Conservation (phyloP, 1,284 basidiomycete genomes). For the Rhodotorula sp. region DNA sequence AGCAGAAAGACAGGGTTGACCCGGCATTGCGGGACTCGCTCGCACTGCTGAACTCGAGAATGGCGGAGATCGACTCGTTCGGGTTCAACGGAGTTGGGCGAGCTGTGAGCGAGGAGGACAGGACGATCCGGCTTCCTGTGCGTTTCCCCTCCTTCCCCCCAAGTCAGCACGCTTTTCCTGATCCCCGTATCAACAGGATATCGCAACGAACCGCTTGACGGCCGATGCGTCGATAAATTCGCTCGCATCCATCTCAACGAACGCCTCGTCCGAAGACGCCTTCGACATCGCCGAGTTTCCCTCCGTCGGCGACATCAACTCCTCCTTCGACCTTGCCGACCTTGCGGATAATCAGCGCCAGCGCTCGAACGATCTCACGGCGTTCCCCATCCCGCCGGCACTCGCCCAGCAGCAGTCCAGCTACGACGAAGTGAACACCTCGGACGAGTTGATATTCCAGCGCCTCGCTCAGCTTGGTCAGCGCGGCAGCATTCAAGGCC, state of each 20-base stretch:
- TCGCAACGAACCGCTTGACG: neutral
- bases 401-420: neutral
- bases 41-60: constrained; percentile 17
- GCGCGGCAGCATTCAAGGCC: constrained; percentile 3
- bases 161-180: neutral
- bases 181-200: neutral
- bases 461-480: constrained; percentile 18
- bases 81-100: neutral
- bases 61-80: constrained; percentile 24
- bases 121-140: neutral
- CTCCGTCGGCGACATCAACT: constrained; percentile 18
- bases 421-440: neutral
- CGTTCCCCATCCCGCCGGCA: constrained; percentile 24
- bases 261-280: constrained; percentile 22
- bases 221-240: constrained; percentile 10
- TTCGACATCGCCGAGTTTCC: constrained; percentile 34
- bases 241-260: constrained; percentile 16
- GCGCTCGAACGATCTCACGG: constrained; percentile 21
- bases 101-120: neutral
- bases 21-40: constrained; percentile 20
- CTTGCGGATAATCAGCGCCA: neutral
- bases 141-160: neutral
- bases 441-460: constrained; percentile 5
- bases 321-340: constrained; percentile 2
- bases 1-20: neutral